Conservation (phyloP, 768 basidiomycete species). For the Tubosaeta brunneosetosa region DNA sequence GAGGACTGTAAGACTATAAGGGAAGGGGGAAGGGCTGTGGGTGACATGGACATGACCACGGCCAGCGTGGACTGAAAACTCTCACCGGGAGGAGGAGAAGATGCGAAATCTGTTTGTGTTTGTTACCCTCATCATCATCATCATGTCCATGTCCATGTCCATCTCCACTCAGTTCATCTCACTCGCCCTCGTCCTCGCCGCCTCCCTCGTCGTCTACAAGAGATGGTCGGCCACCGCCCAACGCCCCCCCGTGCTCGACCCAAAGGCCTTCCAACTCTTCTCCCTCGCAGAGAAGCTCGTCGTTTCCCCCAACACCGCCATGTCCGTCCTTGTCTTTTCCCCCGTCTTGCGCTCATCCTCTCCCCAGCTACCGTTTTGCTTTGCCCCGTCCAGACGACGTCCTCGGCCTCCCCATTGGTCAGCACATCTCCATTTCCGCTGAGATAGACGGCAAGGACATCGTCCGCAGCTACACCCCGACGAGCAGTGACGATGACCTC, state of each 20-base stretch:
- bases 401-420: conserved; percentile 92
- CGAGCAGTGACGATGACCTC: conserved; percentile 85
- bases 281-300: conserved; percentile 74
- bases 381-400: conserved; percentile 69
- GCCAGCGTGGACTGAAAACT: conserved; percentile 30
- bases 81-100: conserved; percentile 12
- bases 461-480: conserved; percentile 92
- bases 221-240: conserved; percentile 43
- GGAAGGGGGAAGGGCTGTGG: conserved; percentile 54
- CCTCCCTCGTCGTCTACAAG: conserved; percentile 48
- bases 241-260: conserved; percentile 67
- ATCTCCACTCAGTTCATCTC: conserved; percentile 42
- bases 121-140: conserved; percentile 33
- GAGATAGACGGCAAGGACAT: conserved; percentile 90
- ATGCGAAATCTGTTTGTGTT: conserved; percentile 1
- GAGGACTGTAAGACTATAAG: conserved; percentile 47
- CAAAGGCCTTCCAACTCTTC: conserved; percentile 77
- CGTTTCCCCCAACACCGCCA: conserved; percentile 93
- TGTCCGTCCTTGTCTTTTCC: conserved; percentile 47
- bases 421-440: conserved; percentile 91
- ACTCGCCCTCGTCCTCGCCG: conserved; percentile 46
- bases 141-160: conserved; percentile 24
- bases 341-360: background rate
- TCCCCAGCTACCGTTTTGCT: conserved; percentile 81
- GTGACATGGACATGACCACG: conserved; percentile 39